Conservation (phyloP, 2,329 filamentous ascomycete genomes). For the Clarireedia paspali region DNA sequence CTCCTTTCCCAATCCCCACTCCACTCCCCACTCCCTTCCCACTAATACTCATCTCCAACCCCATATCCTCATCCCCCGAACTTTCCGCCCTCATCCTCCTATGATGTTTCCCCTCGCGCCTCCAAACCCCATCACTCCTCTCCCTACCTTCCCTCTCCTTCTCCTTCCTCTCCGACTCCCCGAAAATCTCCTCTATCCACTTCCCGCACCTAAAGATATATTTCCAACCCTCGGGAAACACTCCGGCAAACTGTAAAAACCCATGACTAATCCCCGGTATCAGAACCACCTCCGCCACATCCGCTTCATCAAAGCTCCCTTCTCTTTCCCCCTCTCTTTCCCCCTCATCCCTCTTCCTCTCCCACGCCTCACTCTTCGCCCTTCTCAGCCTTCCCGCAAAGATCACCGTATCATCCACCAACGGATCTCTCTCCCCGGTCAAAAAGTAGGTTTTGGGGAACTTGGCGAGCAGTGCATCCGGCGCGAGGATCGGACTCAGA, state of each 20-base stretch:
- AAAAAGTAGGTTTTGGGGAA: conserved; percentile 94
- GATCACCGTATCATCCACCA: conserved; percentile 95
- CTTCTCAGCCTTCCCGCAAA: conserved; percentile 85
- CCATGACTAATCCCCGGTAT: conserved; percentile 89
- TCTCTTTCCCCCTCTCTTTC: conserved; percentile 32
- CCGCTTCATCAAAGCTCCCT: conserved; percentile 60
- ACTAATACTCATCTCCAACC: conserved; percentile 63
- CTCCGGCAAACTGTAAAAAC: conserved; percentile 81
- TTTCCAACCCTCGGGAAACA: conserved; percentile 87
- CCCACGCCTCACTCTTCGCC: conserved; percentile 51
- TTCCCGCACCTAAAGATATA: conserved; percentile 69
- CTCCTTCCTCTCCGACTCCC: conserved; percentile 35
- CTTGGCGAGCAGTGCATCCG: conserved; percentile 70
- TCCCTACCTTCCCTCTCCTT: conserved; percentile 22
- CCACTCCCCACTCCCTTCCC: conserved; percentile 10
- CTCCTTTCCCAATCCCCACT: conserved; percentile 11
- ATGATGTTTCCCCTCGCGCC: conserved; percentile 11
- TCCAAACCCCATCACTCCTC: neutral
- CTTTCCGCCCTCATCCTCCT: conserved; percentile 21
- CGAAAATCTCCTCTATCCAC: conserved; percentile 80
- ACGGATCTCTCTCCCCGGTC: conserved; percentile 87
- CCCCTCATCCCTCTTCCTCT: conserved; percentile 41
- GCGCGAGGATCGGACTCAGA: conserved; percentile 81
- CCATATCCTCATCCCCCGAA: conserved; percentile 66
- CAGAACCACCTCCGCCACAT: conserved; percentile 72